Conservation (phyloP, 1,139 yeast species). For the Blastobotrys capitulatus region DNA sequence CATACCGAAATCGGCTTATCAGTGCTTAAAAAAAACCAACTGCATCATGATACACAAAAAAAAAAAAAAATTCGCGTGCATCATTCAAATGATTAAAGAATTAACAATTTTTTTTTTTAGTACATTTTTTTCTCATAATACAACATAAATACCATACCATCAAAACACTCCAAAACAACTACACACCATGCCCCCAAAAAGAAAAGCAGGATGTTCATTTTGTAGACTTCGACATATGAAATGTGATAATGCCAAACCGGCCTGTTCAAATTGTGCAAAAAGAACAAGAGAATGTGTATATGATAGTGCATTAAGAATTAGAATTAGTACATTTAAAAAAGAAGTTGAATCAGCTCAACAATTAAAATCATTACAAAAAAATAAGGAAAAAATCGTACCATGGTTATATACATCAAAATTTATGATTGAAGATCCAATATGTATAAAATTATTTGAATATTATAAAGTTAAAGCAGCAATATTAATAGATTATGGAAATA, state of each 20-base stretch:
- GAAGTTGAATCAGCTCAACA: background rate
- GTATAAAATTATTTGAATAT: conserved; percentile 2
- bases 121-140: no score
- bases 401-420: background rate
- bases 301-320: conserved; percentile 6
- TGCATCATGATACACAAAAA: no score
- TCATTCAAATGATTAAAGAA: no score
- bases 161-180: no score
- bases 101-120: no score
- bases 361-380: background rate
- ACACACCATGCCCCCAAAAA: conserved; percentile 5
- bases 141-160: no score
- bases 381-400: background rate
- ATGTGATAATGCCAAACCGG: conserved; percentile 6
- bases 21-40: no score
- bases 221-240: conserved; percentile 7
- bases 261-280: conserved; percentile 6
- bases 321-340: background rate
- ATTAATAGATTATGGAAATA: conserved; percentile 4
- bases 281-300: conserved; percentile 5
- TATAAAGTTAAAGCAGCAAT: background rate
- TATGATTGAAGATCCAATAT: background rate
- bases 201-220: conserved; percentile 7
- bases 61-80: no score
- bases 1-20: no score